Evolutionary conservation across 2,329 filamentous ascomycete genomes (phyloP).

Genomic region (Metarhizium sp.): DNA sequence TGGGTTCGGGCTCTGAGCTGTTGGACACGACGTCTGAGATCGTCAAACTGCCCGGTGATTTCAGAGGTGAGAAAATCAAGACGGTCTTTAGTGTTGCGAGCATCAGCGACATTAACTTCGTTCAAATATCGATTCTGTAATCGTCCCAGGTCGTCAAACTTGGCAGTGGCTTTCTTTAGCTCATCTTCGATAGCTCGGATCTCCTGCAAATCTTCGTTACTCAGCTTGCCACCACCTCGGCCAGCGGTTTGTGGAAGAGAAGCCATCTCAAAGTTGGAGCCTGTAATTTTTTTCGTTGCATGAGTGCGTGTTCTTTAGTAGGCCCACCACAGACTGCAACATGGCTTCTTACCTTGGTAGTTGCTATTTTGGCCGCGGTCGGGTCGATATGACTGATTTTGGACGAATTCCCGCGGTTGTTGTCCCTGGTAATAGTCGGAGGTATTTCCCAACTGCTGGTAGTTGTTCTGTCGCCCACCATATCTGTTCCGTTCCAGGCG

Average conservation of each 20-base stretch:
- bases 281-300: neutral
- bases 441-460: constrained; percentile 41
- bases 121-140: neutral
- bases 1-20: neutral
- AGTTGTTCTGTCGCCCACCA: constrained; percentile 46
- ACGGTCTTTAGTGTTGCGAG: neutral
- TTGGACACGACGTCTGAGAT: neutral
- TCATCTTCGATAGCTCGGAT: neutral
- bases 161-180: neutral
- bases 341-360: constrained; percentile 19
- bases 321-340: constrained; percentile 13
- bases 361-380: constrained; percentile 16
- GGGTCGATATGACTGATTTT: constrained; percentile 3
- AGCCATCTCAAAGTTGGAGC: neutral
- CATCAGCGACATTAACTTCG: constrained; percentile 34
- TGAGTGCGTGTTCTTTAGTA: constrained; percentile 16
- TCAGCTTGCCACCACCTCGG: neutral
- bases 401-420: neutral
- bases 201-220: neutral
- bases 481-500: constrained; percentile 31
- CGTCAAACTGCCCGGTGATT: neutral
- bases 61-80: neutral
- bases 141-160: neutral
- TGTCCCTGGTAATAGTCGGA: constrained; percentile 23
- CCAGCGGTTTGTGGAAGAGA: neutral